Base-by-base conservation (phyloP, 495 filamentous ascomycete genomes). In the Penicillium cosmopolitanum region DNA sequence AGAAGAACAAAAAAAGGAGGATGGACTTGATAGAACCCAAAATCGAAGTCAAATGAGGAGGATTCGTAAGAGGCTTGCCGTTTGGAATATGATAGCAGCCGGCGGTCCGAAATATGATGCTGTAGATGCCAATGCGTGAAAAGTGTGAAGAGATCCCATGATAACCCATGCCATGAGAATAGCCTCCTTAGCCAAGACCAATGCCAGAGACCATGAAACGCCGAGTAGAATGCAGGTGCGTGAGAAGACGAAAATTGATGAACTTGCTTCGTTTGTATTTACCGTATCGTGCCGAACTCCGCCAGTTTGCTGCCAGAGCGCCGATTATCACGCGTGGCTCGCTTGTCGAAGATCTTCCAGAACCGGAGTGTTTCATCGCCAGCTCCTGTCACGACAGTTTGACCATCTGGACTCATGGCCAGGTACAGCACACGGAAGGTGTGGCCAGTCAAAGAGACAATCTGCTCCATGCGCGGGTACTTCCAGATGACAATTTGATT, bases 401-500 rank as follows among this genome's bases (percentile, higher is more conserved):
- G 85, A 12, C 95, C 95, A 66, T 98, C 95, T 0, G 95, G 96
- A 59, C 92, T 96, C 93, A 98, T 98, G 7, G 93, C 92, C 21
- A 98, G 82, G 72, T 98, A 98, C 5, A 98, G 82, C 5, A 98
- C 95, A 52, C 95, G 86, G 74, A 93, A 98, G 0, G 95, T 98
- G 72, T 98, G 95, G 0, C 95, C 95, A 0, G 96, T 98, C 36
- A 98, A 77, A 57, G 90, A 96, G 13, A 89, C 95, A 6, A 98
- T 92, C 66, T 97, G 95, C 40, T 90, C 90, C 96, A 98, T 98
- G 66, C 86, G 90, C 1, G 95, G 95, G 70, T 98, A 98, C 70
- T 98, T 98, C 95, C 95, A 98, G 56, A 98, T 88, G 16, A 98
- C 92, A 63, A 98, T 97, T 71, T 97, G 93, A 67, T 98, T 96